phyloP scores from a whole-genome alignment of 148 eudicot genomes.

The Rhododendron simsii region DNA sequence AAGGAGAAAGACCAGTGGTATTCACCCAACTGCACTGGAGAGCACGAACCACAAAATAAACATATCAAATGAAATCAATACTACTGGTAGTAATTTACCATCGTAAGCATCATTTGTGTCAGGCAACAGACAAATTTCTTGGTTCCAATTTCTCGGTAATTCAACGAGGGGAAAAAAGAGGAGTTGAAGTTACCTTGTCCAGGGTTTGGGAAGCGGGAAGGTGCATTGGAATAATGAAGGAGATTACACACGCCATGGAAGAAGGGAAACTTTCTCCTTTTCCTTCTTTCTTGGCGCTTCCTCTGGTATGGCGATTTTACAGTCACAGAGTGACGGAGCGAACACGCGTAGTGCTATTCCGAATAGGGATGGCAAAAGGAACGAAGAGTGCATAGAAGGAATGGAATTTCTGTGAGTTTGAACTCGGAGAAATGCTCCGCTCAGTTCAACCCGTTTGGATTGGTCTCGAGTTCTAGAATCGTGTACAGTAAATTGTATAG shows the following conservation, averaged over 20 bases:
- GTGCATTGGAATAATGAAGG: not conserved
- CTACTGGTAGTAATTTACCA: not conserved
- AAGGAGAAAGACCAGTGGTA: not conserved
- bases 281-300: not conserved
- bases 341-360: too few relatives aligned
- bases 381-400: too few relatives aligned
- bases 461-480: too few relatives aligned
- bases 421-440: too few relatives aligned
- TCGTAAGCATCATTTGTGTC: not conserved
- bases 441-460: too few relatives aligned
- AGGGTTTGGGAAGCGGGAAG: not conserved
- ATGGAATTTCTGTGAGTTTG: too few relatives aligned
- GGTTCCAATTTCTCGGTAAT: not conserved
- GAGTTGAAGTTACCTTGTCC: not conserved
- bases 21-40: not conserved
- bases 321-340: not conserved
- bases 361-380: too few relatives aligned
- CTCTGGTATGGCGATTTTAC: not conserved
- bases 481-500: too few relatives aligned
- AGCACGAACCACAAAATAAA: not conserved
- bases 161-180: not conserved
- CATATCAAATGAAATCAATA: not conserved
- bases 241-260: constrained; percentile 9
- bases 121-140: not conserved
- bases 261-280: not conserved